Evolutionary conservation across 164 flowering plant genomes (phyloP).

Genomic region (Chimonanthus praecox): DNA sequence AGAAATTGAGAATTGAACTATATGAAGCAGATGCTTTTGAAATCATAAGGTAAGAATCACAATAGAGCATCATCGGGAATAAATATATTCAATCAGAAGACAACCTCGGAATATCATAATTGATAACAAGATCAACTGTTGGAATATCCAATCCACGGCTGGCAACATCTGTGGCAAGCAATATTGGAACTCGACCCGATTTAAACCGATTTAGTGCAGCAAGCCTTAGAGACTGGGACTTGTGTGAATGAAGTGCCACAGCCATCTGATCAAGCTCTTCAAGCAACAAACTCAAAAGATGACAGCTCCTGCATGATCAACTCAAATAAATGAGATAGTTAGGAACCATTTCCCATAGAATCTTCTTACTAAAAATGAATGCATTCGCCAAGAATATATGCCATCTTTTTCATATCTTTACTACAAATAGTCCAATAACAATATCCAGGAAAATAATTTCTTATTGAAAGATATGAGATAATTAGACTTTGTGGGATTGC

Average conservation of each 20-base stretch:
- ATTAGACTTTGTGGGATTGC: neutral
- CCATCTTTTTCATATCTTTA: neutral
- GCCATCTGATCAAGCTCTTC: constrained; percentile 72
- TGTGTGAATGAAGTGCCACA: constrained; percentile 69
- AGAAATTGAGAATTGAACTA: neutral
- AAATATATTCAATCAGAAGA: neutral
- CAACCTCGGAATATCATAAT: constrained; percentile 92
- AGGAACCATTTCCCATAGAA: neutral
- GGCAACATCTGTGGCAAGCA: constrained; percentile 95
- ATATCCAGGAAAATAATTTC: neutral
- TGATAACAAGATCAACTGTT: constrained; percentile 90
- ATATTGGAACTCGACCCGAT: constrained; percentile 69
- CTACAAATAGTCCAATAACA: neutral
- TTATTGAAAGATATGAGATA: neutral
- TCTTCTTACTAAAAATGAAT: neutral
- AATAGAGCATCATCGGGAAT: neutral
- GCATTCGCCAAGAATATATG: neutral
- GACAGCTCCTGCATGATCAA: constrained; percentile 57
- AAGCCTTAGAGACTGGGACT: constrained; percentile 79
- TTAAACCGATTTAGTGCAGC: constrained; percentile 75
- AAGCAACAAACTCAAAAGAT: constrained; percentile 60
- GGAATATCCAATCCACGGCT: constrained; percentile 97
- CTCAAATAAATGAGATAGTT: neutral
- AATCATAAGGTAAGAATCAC: constrained; percentile 2
- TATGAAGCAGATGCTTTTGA: neutral